Evolutionary conservation across 805 yeast genomes (phyloP), one percentile per base, ranked within the genome.

Genomic region (Isabelozyma gotoi): DNA sequence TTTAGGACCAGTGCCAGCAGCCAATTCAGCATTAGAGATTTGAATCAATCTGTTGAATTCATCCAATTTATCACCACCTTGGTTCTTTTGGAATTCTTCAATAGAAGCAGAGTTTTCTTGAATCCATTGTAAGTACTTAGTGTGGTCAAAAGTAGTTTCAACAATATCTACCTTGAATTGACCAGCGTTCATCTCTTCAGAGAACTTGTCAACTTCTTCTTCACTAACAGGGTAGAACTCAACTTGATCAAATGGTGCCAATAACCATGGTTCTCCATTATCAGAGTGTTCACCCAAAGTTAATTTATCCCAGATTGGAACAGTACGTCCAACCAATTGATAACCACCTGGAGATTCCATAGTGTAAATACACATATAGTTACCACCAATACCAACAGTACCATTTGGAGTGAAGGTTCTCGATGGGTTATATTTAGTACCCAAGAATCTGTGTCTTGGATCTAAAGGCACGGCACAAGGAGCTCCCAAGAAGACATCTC

Each of bases 271-370:
- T 46, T 82, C 69, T 19, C 64, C 67, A 27, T 62, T 51, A 33
- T 66, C 72, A 19, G 73, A 63, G 53, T 84, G 90, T 18, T 72
- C 66, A 34, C 90, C 94, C 50, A 94, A 73, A 24, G 88, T 77
- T 56, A 92, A 77, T 70, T 89, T 91, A 64, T 92, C 99, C 99
- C 99, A 92, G 55, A 92, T 91, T 42, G 98, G 98, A 52, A 94
- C 83, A 8, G 99, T 92, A 61, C 98, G 81, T 44, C 98, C 99
- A 49, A 90, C 92, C 55, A 92, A 77, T 71, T 92, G 98, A 68
- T 92, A 92, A 24, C 99, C 99, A 69, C 99, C 99, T 38, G 99
- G 99, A 19, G 97, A 89, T 53, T 89, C 95, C 92, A 92, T 91
- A 24, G 98, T 89, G 68, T 92, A 92, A 55, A 92, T 91, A 73